Base-by-base conservation (phyloP, 1,139 yeast species). In the Geotrichum phurueaensis region DNA sequence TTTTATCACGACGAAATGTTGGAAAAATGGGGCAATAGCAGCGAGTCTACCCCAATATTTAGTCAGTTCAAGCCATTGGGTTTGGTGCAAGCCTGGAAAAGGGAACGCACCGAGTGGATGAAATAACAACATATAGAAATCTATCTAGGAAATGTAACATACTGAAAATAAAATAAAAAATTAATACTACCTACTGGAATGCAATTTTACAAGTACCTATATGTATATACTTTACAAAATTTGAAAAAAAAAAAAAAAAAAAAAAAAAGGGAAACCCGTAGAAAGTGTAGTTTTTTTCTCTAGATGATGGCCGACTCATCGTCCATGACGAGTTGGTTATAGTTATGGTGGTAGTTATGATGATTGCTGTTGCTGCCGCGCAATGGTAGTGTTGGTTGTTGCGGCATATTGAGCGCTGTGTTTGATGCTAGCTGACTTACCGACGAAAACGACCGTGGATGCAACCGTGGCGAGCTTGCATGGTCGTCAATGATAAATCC, bases 401-500 rank as follows among this genome's bases (percentile, higher is more conserved):
- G 20, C 22, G 47, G 47, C 47, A 39, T 39, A n/a, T 39, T 39
- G 18, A 48, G 51, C 9, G 60, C 64, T n/a, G 64, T 61, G 47
- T 61, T 61, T 1, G 64, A 61, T 22, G 64, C 64, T 3, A 61
- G 51, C 45, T 61, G 64, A 52, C 62, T 59, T 5, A 56, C 60
- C 0, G 61, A 56, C 18, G 62, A 59, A 54, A 54, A 61, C 3
- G 64, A 56, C 5, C 64, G 53, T 12, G 64, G 64, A 29, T 61
- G 64, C 3, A 61, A 51, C 25, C 60, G 56, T 7, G 60, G 64
- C 15, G 61, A 58, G 10, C 51, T 52, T 1, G 13, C 51, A 3
- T 18, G 33, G 18, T 20, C 48, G 10, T 47, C 51, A n/a, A 51
- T 23, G 12, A 43, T 18, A 23, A 23, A 39, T 9, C 27, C 33